These are phyloP conservation scores for Plasmodium relictum DNA, from an alignment of 169 alveolate genomes.

Conservation along the genomic window DNA sequence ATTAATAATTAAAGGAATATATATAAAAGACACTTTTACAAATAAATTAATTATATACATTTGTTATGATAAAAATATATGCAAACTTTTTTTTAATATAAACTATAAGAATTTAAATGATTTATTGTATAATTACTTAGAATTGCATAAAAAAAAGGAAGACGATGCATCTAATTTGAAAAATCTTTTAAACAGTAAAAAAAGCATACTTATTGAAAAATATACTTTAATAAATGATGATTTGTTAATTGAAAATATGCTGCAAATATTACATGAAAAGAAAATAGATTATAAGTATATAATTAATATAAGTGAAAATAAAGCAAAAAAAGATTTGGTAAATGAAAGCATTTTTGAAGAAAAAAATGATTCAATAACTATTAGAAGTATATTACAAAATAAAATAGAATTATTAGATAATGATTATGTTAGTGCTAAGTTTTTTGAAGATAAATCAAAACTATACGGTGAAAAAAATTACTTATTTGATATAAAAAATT, in stretches of 20 bases:
- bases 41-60: conserved; percentile 20
- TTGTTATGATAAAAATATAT: conserved; percentile 37
- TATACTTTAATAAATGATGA: conserved; percentile 63
- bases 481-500: conserved; percentile 51
- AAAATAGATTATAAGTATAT: conserved; percentile 33
- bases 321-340: neutral
- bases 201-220: neutral
- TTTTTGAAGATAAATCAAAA: conserved; percentile 27
- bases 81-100: conserved; percentile 31
- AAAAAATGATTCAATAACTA: neutral
- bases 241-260: conserved; percentile 64
- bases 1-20: conserved; percentile 38
- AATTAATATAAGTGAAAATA: conserved; percentile 16
- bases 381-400: conserved; percentile 37
- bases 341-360: conserved; percentile 27
- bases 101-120: conserved; percentile 5
- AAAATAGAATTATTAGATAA: conserved; percentile 53
- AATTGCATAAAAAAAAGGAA: conserved; percentile 25
- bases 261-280: conserved; percentile 46
- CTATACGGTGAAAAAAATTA: conserved; percentile 44
- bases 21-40: conserved; percentile 16
- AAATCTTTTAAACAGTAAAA: conserved; percentile 7
- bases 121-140: conserved; percentile 1
- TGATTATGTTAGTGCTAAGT: conserved; percentile 33
- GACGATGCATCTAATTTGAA: conserved; percentile 18